Conservation (phyloP, 169 alveolate species). For the Cryptosporidium muris region DNA sequence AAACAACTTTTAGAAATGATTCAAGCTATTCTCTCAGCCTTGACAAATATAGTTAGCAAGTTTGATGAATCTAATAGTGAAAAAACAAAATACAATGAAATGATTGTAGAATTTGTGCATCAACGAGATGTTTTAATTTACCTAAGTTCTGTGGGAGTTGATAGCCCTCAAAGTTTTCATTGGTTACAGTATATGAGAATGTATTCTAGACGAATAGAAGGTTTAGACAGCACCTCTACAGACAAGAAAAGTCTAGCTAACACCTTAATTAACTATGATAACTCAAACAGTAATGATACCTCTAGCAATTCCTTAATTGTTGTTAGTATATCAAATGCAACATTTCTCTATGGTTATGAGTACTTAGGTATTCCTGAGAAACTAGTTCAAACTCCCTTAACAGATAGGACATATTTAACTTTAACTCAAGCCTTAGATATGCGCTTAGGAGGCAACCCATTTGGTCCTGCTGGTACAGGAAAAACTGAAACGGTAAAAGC, state of each 20-base stretch:
- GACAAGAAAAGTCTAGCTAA: not conserved
- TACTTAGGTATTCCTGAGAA: constrained; percentile 95
- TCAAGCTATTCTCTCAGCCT: not conserved
- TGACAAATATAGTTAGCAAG: constrained; percentile 18
- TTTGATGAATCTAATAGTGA: constrained; percentile 74
- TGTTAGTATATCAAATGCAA: constrained; percentile 92
- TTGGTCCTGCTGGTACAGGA: constrained; percentile 99
- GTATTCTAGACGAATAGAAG: constrained; percentile 87
- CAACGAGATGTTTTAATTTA: constrained; percentile 93
- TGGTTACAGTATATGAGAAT: constrained; percentile 97
- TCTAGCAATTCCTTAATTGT: constrained; percentile 19
- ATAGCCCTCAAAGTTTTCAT: constrained; percentile 81
- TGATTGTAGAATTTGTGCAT: constrained; percentile 95
- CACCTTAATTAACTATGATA: constrained; percentile 69
- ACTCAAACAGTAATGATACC: constrained; percentile 71
- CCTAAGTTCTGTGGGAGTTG: constrained; percentile 77
- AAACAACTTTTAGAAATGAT: constrained; percentile 57
- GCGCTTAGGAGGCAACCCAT: constrained; percentile 97
- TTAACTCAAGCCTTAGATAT: constrained; percentile 94
- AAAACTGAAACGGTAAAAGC: constrained; percentile 99
- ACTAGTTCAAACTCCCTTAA: constrained; percentile 96
- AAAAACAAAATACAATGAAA: constrained; percentile 90
- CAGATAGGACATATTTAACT: constrained; percentile 97
- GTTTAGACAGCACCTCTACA: not conserved
- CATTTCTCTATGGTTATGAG: constrained; percentile 96